Conservation (phyloP, 192 early-diverging fungal species). For the Gigaspora rosea region DNA sequence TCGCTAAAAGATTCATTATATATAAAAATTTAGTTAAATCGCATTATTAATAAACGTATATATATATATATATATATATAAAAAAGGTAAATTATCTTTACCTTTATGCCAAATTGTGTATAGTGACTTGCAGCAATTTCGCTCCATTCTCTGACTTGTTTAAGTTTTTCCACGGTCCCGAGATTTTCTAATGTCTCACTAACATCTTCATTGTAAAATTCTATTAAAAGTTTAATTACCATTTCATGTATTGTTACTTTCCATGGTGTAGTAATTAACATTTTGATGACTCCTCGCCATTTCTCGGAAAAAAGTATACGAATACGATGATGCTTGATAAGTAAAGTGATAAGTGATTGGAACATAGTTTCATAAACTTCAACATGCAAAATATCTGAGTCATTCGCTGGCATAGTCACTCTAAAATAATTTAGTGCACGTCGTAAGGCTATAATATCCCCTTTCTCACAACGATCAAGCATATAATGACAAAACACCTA, state of each 20-base stretch:
- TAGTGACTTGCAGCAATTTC: not conserved
- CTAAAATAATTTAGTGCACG: not conserved
- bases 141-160: constrained; percentile 3
- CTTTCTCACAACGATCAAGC: not conserved
- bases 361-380: constrained; percentile 15
- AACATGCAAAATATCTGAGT: not conserved
- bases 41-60: no score
- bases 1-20: no score
- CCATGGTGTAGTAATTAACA: constrained; percentile 14
- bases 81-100: not conserved
- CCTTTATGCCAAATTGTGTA: not conserved
- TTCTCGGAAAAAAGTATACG: constrained; percentile 13
- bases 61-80: no score
- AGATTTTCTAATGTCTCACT: not conserved
- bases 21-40: no score
- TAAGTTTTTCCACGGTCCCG: not conserved
- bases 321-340: constrained; percentile 3
- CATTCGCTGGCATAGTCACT: not conserved
- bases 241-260: constrained; percentile 16
- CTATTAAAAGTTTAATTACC: constrained; percentile 1
- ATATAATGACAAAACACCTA: constrained; percentile 18
- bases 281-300: constrained; percentile 1
- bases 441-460: not conserved
- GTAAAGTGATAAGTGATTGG: constrained; percentile 3
- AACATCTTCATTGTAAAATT: constrained; percentile 16